phyloP scores from a whole-genome alignment of 192 early-diverging fungal genomes.

The Spinellus fusiger region DNA sequence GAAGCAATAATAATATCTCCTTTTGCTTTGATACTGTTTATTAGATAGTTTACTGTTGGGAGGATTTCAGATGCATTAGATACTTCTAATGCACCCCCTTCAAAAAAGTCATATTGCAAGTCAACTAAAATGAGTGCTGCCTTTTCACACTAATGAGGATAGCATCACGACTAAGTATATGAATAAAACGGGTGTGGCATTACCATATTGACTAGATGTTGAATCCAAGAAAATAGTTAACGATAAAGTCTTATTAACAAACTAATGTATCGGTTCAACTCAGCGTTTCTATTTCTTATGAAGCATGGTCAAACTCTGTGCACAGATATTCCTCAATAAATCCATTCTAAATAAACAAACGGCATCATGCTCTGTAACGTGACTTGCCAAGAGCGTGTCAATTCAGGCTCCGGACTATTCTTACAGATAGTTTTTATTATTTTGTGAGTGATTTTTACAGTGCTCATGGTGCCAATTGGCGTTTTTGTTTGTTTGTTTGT shows the following conservation, averaged over 20 bases:
- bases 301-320: too few relatives aligned
- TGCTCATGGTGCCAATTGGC: too few relatives aligned
- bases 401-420: too few relatives aligned
- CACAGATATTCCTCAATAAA: too few relatives aligned
- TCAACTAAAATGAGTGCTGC: slow-evolving; percentile 25
- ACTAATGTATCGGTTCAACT: background rate
- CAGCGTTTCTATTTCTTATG: background rate
- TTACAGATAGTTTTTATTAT: too few relatives aligned
- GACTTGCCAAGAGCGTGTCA: too few relatives aligned
- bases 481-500: too few relatives aligned
- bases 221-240: background rate
- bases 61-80: slow-evolving; percentile 8
- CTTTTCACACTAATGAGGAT: background rate
- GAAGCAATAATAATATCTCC: slow-evolving; percentile 16
- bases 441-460: too few relatives aligned
- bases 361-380: too few relatives aligned
- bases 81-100: slow-evolving; percentile 21
- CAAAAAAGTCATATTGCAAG: slow-evolving; percentile 29
- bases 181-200: background rate
- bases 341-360: too few relatives aligned
- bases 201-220: background rate
- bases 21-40: background rate
- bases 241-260: background rate
- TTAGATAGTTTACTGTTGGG: slow-evolving; percentile 10
- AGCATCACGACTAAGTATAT: background rate